Conservation (phyloP, 2,329 filamentous ascomycete species). For the Colletotrichum sansevieriae region DNA sequence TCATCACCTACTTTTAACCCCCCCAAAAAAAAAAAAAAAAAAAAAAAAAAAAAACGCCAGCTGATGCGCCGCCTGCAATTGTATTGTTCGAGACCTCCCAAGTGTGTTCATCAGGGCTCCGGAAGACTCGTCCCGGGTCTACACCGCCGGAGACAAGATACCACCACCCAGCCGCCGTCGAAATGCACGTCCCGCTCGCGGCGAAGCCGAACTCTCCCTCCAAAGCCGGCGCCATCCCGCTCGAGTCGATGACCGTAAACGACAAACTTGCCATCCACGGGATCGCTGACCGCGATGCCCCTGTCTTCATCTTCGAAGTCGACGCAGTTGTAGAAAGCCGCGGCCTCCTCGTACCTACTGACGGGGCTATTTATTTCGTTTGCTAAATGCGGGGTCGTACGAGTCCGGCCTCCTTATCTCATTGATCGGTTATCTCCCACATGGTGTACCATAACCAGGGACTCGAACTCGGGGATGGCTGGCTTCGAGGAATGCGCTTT, state of each 20-base stretch:
- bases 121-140: conserved; percentile 48
- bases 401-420: conserved; percentile 29
- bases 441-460: not conserved
- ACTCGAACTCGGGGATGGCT: not conserved
- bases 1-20: too few relatives aligned
- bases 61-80: conserved; percentile 46
- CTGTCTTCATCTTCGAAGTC: conserved; percentile 46
- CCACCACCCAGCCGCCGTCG: conserved; percentile 46
- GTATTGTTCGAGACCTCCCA: conserved; percentile 47
- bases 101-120: conserved; percentile 45
- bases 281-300: conserved; percentile 51
- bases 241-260: conserved; percentile 46
- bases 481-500: too few relatives aligned
- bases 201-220: conserved; percentile 50
- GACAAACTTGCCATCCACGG: conserved; percentile 49
- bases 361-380: not conserved
- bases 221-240: conserved; percentile 46
- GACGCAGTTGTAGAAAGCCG: conserved; percentile 52
- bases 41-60: conserved; percentile 47
- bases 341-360: conserved; percentile 41
- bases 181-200: conserved; percentile 51
- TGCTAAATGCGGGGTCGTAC: conserved; percentile 6
- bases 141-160: conserved; percentile 49
- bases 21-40: too few relatives aligned
- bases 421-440: conserved; percentile 4